Evolutionary conservation across 139 green algal species (phyloP), one percentile per base, ranked within the genome.

Genomic region (Micromonas commoda): DNA sequence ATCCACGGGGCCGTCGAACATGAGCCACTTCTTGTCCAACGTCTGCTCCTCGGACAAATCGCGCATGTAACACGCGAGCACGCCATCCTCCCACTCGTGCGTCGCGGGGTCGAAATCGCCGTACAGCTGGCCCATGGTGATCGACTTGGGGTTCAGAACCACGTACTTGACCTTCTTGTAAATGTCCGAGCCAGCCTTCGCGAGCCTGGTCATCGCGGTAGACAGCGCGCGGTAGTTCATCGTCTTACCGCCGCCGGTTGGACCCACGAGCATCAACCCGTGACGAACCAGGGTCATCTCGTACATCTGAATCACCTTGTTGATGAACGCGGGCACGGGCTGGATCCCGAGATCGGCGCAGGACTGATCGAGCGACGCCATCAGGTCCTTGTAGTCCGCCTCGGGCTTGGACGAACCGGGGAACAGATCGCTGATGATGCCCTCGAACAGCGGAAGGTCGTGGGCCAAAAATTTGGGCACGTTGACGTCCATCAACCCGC

Each of bases 211-310:
- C 82, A 86, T 88, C 61, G 82, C 82, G 39, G 66, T 76, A 37
- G 82, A 76, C 63, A 92, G 78, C 29, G 65, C 68, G 34, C 85
- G 81, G 82, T 91, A 93, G 79, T 80, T 86, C 70, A 73, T 85
- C 1, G 90, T 93, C 87, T 94, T 94, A 76, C 90, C 90, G 6
- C 84, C 89, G 81, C 90, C 90, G 64, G 90, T 93, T 51, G 88
- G 90, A 0, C 89, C 89, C 24, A 95, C 90, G 33, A 94, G 84
- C 90, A 95, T 95, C 24, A 95, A 88, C 3, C 90, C 90, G 83
- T 95, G 90, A 23, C 90, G 85, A 72, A 95, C 90, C 26, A 93
- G 82, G 28, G 90, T 95, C 33, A 88, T 95, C 84, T 95, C 90
- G 76, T 92, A 93, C 81, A 95, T 86, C 85, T 95, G 90, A 63